Evolutionary conservation across 768 basidiomycete species (phyloP).

Genomic region (Mycena vulgaris): DNA sequence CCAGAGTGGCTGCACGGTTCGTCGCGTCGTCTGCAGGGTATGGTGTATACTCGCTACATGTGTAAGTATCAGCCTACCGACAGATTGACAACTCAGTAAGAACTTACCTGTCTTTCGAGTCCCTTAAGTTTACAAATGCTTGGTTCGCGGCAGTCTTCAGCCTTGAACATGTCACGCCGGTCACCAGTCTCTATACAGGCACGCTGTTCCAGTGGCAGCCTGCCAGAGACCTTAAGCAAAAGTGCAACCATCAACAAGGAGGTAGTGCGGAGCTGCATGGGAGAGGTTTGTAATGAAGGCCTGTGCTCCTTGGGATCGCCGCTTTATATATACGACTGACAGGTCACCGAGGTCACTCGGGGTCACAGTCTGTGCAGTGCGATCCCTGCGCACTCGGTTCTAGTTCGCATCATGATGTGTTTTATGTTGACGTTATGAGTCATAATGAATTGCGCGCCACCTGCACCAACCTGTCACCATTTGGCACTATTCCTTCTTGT

Average conservation of each 20-base stretch:
- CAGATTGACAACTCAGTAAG: constrained; percentile 5
- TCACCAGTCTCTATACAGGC: constrained; percentile 2
- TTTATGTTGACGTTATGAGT: too few species aligned
- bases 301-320: constrained; percentile 9
- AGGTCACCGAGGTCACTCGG: constrained; percentile 13
- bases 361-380: constrained; percentile 1
- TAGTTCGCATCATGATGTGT: constrained; percentile 6
- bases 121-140: not conserved
- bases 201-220: too few species aligned
- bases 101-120: constrained; percentile 5
- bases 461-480: too few species aligned
- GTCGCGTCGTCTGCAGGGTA: not conserved
- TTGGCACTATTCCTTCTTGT: too few species aligned
- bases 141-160: not conserved
- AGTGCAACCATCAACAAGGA: constrained; percentile 2
- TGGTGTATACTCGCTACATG: not conserved
- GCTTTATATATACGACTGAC: constrained; percentile 13
- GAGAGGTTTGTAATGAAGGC: constrained; percentile 12
- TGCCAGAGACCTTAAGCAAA: constrained; percentile 1
- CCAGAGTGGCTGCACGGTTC: not conserved
- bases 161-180: not conserved
- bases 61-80: constrained; percentile 3
- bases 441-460: too few species aligned
- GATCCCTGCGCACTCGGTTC: constrained; percentile 1
- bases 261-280: constrained; percentile 5